phyloP scores from a whole-genome alignment of 2,329 filamentous ascomycete species.

The Ceratocystis cacaofunesta region DNA sequence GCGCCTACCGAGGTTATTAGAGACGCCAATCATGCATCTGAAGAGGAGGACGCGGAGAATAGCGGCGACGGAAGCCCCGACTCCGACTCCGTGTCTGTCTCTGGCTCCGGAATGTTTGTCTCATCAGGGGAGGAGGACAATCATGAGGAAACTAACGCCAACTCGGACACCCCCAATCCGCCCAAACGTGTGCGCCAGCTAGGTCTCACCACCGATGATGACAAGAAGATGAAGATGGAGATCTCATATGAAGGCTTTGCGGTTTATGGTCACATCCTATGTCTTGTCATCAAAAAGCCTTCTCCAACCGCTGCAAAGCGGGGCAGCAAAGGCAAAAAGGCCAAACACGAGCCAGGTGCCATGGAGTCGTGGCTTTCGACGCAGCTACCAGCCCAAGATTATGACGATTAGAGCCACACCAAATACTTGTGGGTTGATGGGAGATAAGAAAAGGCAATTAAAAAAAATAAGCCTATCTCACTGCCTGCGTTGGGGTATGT shows the following conservation, averaged over 20 bases:
- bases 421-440: neutral
- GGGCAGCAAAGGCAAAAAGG: conserved; percentile 22
- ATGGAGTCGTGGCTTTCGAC: conserved; percentile 85
- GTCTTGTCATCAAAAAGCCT: conserved; percentile 70
- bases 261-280: conserved; percentile 86
- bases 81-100: neutral
- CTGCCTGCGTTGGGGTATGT: neutral
- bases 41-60: neutral
- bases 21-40: neutral
- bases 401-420: conserved; percentile 7
- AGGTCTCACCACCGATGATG: conserved; percentile 42
- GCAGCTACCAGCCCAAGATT: conserved; percentile 37
- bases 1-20: neutral
- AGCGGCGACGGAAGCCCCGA: neutral
- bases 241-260: conserved; percentile 90
- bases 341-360: conserved; percentile 46
- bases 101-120: conserved; percentile 9
- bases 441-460: neutral
- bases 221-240: conserved; percentile 79
- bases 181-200: conserved; percentile 32
- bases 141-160: conserved; percentile 21
- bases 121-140: conserved; percentile 5
- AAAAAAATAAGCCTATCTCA: neutral
- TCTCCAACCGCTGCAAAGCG: conserved; percentile 29
- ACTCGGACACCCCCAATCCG: conserved; percentile 20